A percentile compares a stretch with the other conserved stretches of the same genome.
phyloP scores from a whole-genome alignment of 73 alveolate species.

The Diophrys appendiculata region DNA sequence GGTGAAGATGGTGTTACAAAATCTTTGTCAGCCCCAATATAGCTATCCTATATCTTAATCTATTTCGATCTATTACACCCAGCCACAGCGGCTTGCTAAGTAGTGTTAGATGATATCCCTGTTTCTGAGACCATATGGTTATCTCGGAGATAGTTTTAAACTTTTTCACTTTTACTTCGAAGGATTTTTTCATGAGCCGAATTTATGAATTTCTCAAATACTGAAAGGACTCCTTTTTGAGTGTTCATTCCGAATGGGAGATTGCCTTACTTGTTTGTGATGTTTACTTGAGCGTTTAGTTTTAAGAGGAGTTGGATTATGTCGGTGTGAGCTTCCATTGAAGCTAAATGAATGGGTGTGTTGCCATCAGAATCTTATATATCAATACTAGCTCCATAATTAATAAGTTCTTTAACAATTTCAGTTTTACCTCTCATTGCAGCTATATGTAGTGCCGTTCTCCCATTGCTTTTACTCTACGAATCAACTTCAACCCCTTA shows the following conservation, averaged over 20 bases:
- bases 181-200: neutral
- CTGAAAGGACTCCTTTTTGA: neutral
- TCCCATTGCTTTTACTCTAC: neutral
- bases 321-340: neutral
- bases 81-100: neutral
- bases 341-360: slow-evolving; percentile 52
- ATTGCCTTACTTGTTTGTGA: neutral
- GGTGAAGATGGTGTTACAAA: neutral
- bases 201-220: neutral
- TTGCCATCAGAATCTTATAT: slow-evolving; percentile 48
- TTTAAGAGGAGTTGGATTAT: too few species aligned
- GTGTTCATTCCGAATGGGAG: neutral
- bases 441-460: slow-evolving; percentile 22
- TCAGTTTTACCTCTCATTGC: slow-evolving; percentile 19
- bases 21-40: neutral
- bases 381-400: slow-evolving; percentile 42
- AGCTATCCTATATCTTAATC: neutral
- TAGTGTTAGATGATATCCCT: neutral
- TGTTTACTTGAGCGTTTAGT: neutral
- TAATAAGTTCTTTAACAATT: slow-evolving; percentile 30
- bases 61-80: neutral
- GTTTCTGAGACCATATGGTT: neutral
- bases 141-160: too few species aligned
- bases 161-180: neutral
- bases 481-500: neutral